phyloP scores from a whole-genome alignment of 345 rosid genomes.

The Linum usitatissimum region DNA sequence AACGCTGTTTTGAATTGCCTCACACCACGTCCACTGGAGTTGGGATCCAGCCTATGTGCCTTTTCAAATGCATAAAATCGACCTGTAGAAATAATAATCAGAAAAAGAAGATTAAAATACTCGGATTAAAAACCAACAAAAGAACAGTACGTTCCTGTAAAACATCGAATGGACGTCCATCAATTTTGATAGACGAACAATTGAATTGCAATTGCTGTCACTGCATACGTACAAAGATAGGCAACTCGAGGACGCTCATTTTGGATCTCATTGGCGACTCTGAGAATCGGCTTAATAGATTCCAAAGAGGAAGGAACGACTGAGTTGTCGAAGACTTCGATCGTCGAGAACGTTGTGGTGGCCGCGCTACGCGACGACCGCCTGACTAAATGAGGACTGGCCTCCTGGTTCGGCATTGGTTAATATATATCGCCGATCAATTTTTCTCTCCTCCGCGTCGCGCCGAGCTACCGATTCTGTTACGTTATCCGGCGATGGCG shows the following conservation, averaged over 20 bases:
- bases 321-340: conserved; percentile 89
- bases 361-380: conserved; percentile 91
- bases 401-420: background rate
- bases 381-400: conserved; percentile 14
- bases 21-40: conserved; percentile 10
- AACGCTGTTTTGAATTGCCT: conserved; percentile 9
- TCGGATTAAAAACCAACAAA: too few species aligned
- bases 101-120: background rate
- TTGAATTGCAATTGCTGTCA: background rate
- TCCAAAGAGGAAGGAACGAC: conserved; percentile 89
- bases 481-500: background rate
- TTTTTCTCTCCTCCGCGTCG: background rate
- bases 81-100: conserved; percentile 1
- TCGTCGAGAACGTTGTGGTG: conserved; percentile 66
- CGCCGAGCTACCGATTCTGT: background rate
- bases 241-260: conserved; percentile 80
- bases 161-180: too few species aligned
- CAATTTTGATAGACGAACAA: too few species aligned
- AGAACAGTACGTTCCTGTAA: background rate
- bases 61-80: conserved; percentile 9
- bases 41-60: conserved; percentile 9
- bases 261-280: conserved; percentile 82
- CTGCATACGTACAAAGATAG: background rate
- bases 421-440: background rate
- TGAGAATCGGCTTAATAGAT: conserved; percentile 79